Base-by-base conservation (phyloP, 208 protist species). In the Acanthamoeba lenticulata region DNA sequence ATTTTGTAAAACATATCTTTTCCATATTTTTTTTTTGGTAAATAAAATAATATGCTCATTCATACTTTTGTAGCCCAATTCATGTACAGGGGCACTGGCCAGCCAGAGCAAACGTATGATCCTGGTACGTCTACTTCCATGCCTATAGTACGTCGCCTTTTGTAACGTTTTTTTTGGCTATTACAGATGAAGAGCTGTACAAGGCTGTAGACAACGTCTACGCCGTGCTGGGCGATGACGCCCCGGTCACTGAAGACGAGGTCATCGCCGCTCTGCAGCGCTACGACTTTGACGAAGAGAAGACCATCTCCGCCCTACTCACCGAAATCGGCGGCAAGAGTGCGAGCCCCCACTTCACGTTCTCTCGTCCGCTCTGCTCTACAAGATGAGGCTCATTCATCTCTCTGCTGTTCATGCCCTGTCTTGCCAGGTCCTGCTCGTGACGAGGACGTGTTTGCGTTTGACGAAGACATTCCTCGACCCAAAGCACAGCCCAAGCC, bases 151-250 rank as follows among this genome's bases (percentile, higher is more conserved):
- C 45, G 5, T 52, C 45, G 9, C 15, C 45, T 52, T 17, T 15
- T 52, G 5, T 15, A 17, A 52, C 45, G 5, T 52, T 15, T 52
- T 52, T 60, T 2, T 38, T 27, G 17, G 11, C n/a, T 3, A 34
- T 34, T 29, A 19, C 65, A 79, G 69, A 79, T 45, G 69, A 79
- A 32, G 69, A 79, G 69, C 69, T 79, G 36, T 79, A 79, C 69
- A 40, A 45, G 40, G 69, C 69, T 7, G 69, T 79, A 21, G 69
- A 79, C 69, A 79, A 79, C 24, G 69, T 79, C 34, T 79, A 79
- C 38, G 69, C 34, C 24, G 69, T 79, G 69, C 34, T 79, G 6
- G 69, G 69, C 9, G 69, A 79, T 36, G 69, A 79, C 40, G 69
- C 69, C 34, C 69, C 69, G 27, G 32, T 47, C 40, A 79, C 69